A percentile compares a stretch with the other conserved stretches of the same genome.
Conservation (phyloP, 2,329 filamentous ascomycete genomes). For the Xylariaceae sp. region DNA sequence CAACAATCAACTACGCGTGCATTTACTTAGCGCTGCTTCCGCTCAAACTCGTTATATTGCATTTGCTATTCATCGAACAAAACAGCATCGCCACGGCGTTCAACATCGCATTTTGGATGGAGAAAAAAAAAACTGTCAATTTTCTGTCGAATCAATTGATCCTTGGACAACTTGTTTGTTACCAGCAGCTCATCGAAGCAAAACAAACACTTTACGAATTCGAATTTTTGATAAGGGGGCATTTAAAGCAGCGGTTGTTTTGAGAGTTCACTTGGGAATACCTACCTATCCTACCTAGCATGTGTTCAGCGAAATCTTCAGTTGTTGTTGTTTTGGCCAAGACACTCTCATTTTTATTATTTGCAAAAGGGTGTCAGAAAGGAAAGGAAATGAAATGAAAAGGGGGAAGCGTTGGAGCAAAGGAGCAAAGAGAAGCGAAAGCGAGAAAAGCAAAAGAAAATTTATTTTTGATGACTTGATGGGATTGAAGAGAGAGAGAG, state of each 20-base stretch:
- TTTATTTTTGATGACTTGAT: too few species aligned
- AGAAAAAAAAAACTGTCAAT: not conserved
- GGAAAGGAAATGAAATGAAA: too few species aligned
- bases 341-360: too few species aligned
- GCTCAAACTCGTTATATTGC: conserved; percentile 6
- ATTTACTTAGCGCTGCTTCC: not conserved
- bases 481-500: too few species aligned
- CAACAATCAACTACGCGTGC: not conserved
- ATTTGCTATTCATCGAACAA: conserved; percentile 13
- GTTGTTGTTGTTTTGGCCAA: too few species aligned
- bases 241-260: not conserved
- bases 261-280: not conserved
- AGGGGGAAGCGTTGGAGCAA: too few species aligned
- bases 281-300: not conserved
- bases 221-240: not conserved
- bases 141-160: not conserved
- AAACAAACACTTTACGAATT: not conserved
- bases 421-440: too few species aligned
- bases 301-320: too few species aligned
- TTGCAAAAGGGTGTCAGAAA: too few species aligned
- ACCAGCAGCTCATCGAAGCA: not conserved
- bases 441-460: too few species aligned
- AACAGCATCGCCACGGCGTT: conserved; percentile 28
- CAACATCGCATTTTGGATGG: conserved; percentile 16
- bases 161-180: not conserved